A percentile compares a stretch with the other conserved stretches of the same genome.
Conservation (phyloP, 2,329 filamentous ascomycete genomes). For the Claviceps spartinae region DNA sequence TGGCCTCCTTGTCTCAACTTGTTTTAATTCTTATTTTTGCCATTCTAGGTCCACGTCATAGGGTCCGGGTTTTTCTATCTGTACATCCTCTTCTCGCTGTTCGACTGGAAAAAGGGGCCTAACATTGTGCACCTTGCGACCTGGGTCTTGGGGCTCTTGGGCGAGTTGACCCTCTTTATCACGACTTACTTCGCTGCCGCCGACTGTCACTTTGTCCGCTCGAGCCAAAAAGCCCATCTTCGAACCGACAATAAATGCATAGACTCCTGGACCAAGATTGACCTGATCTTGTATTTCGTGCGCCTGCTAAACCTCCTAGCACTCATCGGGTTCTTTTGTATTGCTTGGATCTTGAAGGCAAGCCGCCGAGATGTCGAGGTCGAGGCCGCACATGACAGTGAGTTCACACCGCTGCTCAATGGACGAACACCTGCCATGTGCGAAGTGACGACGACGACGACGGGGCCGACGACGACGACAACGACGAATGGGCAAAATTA, state of each 20-base stretch:
- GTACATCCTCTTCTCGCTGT: constrained; percentile 71
- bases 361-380: constrained; percentile 22
- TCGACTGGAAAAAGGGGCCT: constrained; percentile 72
- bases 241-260: constrained; percentile 17
- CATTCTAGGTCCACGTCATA: constrained; percentile 64
- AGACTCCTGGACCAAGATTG: constrained; percentile 33
- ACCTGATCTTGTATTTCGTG: constrained; percentile 51
- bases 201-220: constrained; percentile 46
- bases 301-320: constrained; percentile 54
- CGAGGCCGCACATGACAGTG: constrained; percentile 32
- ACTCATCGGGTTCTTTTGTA: constrained; percentile 36
- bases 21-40: background rate
- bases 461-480: constrained; percentile 6
- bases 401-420: constrained; percentile 50
- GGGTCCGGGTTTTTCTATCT: constrained; percentile 79
- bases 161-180: constrained; percentile 60
- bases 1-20: background rate
- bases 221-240: constrained; percentile 15
- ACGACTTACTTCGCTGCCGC: constrained; percentile 57
- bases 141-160: constrained; percentile 60
- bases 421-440: constrained; percentile 22
- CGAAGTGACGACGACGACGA: constrained; percentile 21
- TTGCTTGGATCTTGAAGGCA: constrained; percentile 28
- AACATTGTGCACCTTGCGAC: constrained; percentile 65
- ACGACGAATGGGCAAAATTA: constrained; percentile 10